Percentiles rank a stretch among this genome's conserved stretches.
Evolutionary conservation across 1,284 basidiomycete species (phyloP).

Genomic region (Kwoniella shivajii): DNA sequence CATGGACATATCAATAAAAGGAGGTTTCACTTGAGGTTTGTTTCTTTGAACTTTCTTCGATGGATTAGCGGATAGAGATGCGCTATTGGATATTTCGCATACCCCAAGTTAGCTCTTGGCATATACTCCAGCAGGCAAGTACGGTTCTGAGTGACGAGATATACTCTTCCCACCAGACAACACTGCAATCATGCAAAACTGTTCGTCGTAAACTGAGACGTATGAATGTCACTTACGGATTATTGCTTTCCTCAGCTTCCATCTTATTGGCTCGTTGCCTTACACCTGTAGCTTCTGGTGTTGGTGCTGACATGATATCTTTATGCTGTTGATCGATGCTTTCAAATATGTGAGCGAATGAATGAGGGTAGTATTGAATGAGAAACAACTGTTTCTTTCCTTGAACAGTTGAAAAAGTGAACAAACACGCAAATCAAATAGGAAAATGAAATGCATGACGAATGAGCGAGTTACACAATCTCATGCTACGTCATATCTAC

Average conservation of each 20-base stretch:
- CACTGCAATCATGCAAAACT: neutral
- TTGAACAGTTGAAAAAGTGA: no score
- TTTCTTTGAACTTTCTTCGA: conserved; percentile 41
- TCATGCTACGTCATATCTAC: no score
- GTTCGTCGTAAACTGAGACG: neutral
- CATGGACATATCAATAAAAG: conserved; percentile 50
- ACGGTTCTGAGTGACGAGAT: no score
- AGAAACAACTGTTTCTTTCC: no score
- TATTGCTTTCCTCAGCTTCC: conserved; percentile 14
- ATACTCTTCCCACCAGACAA: no score
- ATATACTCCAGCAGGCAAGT: no score
- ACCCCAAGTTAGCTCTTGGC: neutral
- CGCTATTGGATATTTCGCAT: conserved; percentile 19
- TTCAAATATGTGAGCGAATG: no score
- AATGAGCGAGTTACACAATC: no score
- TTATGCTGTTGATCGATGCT: no score
- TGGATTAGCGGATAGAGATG: conserved; percentile 43
- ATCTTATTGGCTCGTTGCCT: conserved; percentile 24
- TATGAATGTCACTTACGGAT: conserved; percentile 19
- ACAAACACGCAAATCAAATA: no score
- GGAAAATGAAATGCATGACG: no score
- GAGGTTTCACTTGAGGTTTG: conserved; percentile 50
- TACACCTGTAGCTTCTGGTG: conserved; percentile 22
- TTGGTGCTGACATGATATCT: conserved; percentile 13
- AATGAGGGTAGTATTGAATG: no score